Evolutionary conservation across 495 filamentous ascomycete genomes (phyloP).

Genomic region (Talaromyces stipitatus): DNA sequence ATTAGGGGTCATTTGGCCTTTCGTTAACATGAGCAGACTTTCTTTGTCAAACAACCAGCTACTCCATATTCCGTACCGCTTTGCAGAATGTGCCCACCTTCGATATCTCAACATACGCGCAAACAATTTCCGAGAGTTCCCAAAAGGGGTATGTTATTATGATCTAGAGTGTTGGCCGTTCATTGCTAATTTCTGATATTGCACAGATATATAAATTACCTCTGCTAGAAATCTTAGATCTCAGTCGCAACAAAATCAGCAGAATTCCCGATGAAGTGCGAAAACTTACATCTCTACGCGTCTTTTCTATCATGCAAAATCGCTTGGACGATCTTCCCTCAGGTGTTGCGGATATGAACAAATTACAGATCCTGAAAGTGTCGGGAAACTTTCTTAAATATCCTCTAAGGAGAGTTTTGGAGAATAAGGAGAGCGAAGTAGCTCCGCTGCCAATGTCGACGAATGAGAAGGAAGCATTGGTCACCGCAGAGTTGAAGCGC

Average conservation of each 20-base stretch:
- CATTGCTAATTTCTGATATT: constrained; percentile 10
- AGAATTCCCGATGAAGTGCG: constrained; percentile 71
- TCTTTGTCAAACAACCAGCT: constrained; percentile 86
- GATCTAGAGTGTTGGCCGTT: constrained; percentile 11
- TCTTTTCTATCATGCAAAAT: constrained; percentile 76
- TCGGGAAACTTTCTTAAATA: constrained; percentile 70
- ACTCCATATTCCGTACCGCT: constrained; percentile 66
- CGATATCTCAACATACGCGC: constrained; percentile 92
- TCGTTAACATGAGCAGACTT: constrained; percentile 45
- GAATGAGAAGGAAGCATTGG: constrained; percentile 56
- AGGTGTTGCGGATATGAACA: constrained; percentile 80
- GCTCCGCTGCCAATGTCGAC: constrained; percentile 39
- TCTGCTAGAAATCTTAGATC: constrained; percentile 84
- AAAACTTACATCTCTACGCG: constrained; percentile 67
- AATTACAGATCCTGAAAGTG: constrained; percentile 78
- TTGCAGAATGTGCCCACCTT: constrained; percentile 79
- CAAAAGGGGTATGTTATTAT: constrained; percentile 58
- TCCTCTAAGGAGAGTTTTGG: constrained; percentile 38
- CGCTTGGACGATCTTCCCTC: constrained; percentile 74
- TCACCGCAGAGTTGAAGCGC: constrained; percentile 68
- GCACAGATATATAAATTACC: constrained; percentile 68
- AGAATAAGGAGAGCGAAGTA: constrained; percentile 34
- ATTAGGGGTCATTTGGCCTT: neutral
- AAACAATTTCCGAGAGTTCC: constrained; percentile 84
- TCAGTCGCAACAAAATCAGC: constrained; percentile 77